Evolutionary conservation across 208 protist species (phyloP).

Genomic region (Balamuthia mandrillaris): DNA sequence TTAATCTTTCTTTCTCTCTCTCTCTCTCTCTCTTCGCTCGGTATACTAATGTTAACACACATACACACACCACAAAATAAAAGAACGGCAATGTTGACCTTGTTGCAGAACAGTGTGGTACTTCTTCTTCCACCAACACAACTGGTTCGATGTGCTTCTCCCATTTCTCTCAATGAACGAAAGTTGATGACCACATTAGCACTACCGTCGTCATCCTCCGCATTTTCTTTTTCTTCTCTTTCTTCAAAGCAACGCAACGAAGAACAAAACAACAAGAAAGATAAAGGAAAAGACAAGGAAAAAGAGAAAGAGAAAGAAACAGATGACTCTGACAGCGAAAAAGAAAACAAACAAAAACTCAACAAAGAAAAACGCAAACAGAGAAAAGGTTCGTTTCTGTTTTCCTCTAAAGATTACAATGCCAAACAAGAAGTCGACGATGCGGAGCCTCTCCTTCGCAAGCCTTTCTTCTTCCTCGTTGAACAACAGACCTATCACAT

Average conservation of each 20-base stretch:
- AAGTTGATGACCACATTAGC: not conserved
- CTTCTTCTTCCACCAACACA: too few species aligned
- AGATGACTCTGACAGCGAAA: not conserved
- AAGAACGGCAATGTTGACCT: not conserved
- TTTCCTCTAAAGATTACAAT: not conserved
- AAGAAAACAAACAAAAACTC: not conserved
- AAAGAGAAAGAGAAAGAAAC: not conserved
- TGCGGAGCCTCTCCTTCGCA: too few species aligned
- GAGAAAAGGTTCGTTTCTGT: not conserved
- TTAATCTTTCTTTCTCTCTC: not conserved
- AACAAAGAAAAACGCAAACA: not conserved
- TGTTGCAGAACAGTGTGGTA: too few species aligned
- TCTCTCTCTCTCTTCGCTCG: not conserved
- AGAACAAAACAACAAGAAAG: not conserved
- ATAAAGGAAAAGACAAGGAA: not conserved
- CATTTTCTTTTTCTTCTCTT: not conserved
- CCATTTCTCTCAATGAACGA: too few species aligned
- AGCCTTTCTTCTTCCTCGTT: slow-evolving; percentile 18
- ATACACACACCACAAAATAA: not conserved
- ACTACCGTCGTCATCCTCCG: too few species aligned
- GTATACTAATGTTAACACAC: not conserved
- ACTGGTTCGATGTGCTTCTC: too few species aligned
- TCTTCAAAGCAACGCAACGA: not conserved
- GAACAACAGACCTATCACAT: not conserved
- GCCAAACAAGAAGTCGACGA: not conserved